Evolutionary conservation across 148 eudicot species (phyloP), one percentile per base, ranked within the genome.

Genomic region (Pharnaceum exiguum): DNA sequence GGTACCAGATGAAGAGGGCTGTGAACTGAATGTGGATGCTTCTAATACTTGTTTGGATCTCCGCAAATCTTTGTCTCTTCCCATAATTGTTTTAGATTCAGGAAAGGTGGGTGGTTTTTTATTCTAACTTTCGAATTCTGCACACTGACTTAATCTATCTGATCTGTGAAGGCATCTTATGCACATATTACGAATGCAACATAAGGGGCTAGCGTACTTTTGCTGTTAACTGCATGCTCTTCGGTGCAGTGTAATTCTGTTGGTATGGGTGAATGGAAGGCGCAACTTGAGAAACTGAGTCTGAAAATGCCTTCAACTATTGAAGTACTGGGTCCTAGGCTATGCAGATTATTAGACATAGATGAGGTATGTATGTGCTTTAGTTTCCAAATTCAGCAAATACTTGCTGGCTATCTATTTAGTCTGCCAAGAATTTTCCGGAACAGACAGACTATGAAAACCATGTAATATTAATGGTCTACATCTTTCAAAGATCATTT

Each of bases 341-440:
- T 74, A 39, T 85, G 86, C 76, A 59, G 60, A 59, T 73, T 67
- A 29, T 66, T 88, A 57, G 80, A 53, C 10, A 51, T 82, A 38
- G 78, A 80, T 51, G 81, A 69, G 96, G 96, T 88, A 23, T 55
- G 89, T 79, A 33, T 39, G 3, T 59, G 22, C 28, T 9, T 22
- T 6, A 33, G 19, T 19, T 24, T 0, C 50, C 46, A 23, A 36
- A 23, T 16, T 15, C 25, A 21, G 0, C 39, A 5, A 19, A 2
- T 50, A 17, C 30, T 16, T 22, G 7, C 12, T 43, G 44, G 33
- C 29, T 24, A 3, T 24, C 38, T 51, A n/a, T 12, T 24, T 27
- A 31, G 18, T 46, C 5, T 27, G 26, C 15, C 10, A 15, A 24
- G 29, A 50, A 11, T 29, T 5, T 27, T 55, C n/a, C n/a, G n/a